These are phyloP conservation scores for Quercus bicolor DNA, from an alignment of 306 rosid species.

Conservation along the genomic window DNA sequence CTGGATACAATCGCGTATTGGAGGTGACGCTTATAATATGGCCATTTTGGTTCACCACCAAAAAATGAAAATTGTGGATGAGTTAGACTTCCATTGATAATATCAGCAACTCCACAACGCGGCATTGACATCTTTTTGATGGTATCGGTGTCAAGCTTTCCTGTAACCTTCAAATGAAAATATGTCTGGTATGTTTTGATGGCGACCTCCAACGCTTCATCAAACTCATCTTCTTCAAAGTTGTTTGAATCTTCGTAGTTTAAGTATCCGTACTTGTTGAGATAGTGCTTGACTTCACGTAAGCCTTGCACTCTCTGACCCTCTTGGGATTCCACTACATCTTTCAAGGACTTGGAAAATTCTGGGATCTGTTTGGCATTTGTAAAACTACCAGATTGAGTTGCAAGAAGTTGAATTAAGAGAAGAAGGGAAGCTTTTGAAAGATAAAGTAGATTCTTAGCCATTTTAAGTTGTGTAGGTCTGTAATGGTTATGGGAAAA, in stretches of 20 bases:
- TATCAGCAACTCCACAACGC: conserved; percentile 10
- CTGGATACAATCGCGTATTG: not conserved
- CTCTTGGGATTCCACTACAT: too few relatives aligned
- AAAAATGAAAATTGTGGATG: not conserved
- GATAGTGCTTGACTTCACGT: not conserved
- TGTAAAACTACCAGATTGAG: too few relatives aligned
- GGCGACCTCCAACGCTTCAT: not conserved
- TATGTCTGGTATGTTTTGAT: not conserved
- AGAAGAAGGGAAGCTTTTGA: not conserved
- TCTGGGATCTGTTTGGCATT: too few relatives aligned
- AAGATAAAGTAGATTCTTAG: too few relatives aligned
- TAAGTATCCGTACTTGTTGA: conserved; percentile 1
- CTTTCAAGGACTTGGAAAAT: too few relatives aligned
- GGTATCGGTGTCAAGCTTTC: conserved; percentile 12
- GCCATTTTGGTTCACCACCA: not conserved
- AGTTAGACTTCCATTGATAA: not conserved
- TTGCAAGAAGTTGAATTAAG: too few relatives aligned
- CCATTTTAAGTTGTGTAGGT: too few relatives aligned
- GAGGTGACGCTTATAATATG: not conserved
- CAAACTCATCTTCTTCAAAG: not conserved
- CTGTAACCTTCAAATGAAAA: conserved; percentile 10
- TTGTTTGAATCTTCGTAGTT: not conserved
- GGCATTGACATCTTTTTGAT: not conserved
- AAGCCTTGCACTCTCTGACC: not conserved
- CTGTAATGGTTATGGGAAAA: too few relatives aligned